Percentiles rank a stretch among this genome's conserved stretches.
Conservation (phyloP, 2,329 filamentous ascomycete species). For the Epichloe festucae region DNA sequence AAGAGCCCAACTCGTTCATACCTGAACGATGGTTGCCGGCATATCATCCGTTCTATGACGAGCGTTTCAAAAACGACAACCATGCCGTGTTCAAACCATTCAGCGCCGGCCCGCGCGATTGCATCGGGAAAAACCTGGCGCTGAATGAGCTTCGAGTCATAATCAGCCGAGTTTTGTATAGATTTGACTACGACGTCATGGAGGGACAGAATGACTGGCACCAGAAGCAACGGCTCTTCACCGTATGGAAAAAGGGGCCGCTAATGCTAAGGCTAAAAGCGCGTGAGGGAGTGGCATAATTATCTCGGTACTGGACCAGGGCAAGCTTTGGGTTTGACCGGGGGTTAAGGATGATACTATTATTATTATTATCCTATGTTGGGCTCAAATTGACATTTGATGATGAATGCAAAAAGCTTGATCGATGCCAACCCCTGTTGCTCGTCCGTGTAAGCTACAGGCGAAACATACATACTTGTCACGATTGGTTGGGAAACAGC, state of each 20-base stretch:
- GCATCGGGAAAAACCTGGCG: slow-evolving; percentile 28
- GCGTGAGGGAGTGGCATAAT: background rate
- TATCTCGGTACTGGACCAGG: too few relatives aligned
- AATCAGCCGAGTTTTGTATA: slow-evolving; percentile 28
- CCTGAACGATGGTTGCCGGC: slow-evolving; percentile 32
- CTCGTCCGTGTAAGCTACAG: too few relatives aligned
- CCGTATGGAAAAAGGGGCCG: slow-evolving; percentile 11
- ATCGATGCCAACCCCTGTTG: too few relatives aligned
- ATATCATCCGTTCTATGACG: slow-evolving; percentile 18
- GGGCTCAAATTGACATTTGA: too few relatives aligned
- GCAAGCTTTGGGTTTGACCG: too few relatives aligned
- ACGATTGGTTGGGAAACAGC: too few relatives aligned
- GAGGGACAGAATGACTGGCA: slow-evolving; percentile 16
- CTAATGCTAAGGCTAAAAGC: slow-evolving; percentile 5
- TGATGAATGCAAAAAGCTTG: too few relatives aligned
- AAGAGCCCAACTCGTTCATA: slow-evolving; percentile 28
- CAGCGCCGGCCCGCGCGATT: slow-evolving; percentile 25
- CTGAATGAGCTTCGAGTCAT: slow-evolving; percentile 36
- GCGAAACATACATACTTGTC: too few relatives aligned
- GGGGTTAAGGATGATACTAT: too few relatives aligned
- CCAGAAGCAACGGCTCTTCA: slow-evolving; percentile 8
- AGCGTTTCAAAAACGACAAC: slow-evolving; percentile 27
- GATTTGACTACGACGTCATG: slow-evolving; percentile 27
- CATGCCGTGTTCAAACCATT: slow-evolving; percentile 25
- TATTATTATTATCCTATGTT: too few relatives aligned